Base-by-base conservation (phyloP, 2,329 filamentous ascomycete genomes). In the Fusarium agapanthi region DNA sequence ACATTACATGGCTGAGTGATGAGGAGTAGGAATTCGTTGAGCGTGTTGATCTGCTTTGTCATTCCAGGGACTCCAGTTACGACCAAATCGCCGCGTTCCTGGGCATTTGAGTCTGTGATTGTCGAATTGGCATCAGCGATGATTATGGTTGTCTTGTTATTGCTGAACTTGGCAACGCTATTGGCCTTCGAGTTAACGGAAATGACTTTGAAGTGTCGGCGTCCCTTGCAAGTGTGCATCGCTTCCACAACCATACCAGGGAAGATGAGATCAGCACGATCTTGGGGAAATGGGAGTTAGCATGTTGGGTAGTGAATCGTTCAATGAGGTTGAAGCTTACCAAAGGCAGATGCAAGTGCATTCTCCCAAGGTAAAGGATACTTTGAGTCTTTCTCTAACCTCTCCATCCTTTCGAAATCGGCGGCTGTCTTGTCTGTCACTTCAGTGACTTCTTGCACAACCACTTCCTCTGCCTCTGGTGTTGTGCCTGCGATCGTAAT, bases 231-330 rank as follows among this genome's bases (percentile, higher is more conserved):
- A 35, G 78, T 71, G 26, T 51, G 72, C 30, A 91, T 77, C 26
- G 90, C 87, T 34, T 94, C 93, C 70, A 97, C 89, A 0, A 87
- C 84, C 83, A 95, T 89, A 9, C 92, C 93, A 7, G 90, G 87
- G 38, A 92, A 89, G 24, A 97, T 84, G 45, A 91, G 86, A 67
- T 94, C 93, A 37, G 92, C 88, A 61, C 88, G 85, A 41, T 84
- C 89, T 91, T 70, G 9, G 26, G 5, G 16, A 55, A 32, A 38
- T 22, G n/a, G 9, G 18, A 64, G 65, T 72, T 37, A 74, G 58
- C 26, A 34, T 55, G 6, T 14, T 18, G 20, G 20, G 7, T 26
- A n/a, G 5, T 34, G 32, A 13, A 34, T 8, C 7, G 9, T n/a
- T 11, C 24, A 16, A 32, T 6, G 16, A 7, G 13, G 9, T 3